Conservation (phyloP, 116 monocot genomes). For the Iris pallida region DNA sequence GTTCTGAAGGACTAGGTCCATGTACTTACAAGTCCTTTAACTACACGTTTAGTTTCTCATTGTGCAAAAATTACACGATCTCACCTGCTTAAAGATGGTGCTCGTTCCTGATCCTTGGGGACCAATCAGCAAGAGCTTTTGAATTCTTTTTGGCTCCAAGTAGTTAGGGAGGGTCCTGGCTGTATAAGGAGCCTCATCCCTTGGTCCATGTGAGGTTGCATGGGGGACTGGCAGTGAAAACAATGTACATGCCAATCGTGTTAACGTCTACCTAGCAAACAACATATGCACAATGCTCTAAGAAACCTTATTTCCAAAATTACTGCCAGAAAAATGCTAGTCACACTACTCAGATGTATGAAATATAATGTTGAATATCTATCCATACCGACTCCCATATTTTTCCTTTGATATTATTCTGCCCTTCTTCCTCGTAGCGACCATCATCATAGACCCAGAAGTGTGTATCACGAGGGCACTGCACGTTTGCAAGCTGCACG, state of each 20-base stretch:
- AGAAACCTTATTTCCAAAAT: constrained; percentile 5
- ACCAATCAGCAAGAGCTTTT: constrained; percentile 83
- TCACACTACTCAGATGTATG: not conserved
- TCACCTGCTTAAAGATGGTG: constrained; percentile 96
- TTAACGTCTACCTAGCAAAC: constrained; percentile 51
- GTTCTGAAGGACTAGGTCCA: no score
- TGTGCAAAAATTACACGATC: not conserved
- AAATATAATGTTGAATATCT: not conserved
- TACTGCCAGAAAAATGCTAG: not conserved
- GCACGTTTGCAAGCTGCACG: constrained; percentile 77
- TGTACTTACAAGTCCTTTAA: no score
- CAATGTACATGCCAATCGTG: constrained; percentile 53
- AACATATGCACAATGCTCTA: constrained; percentile 6
- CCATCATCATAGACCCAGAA: constrained; percentile 99
- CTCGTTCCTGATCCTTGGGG: constrained; percentile 84
- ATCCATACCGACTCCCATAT: constrained; percentile 82
- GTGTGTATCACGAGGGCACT: constrained; percentile 92
- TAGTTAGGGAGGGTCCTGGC: constrained; percentile 67
- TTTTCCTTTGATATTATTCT: constrained; percentile 88
- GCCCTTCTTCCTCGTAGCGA: constrained; percentile 87
- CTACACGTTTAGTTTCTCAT: no score
- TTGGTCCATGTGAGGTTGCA: constrained; percentile 24
- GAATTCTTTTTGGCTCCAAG: constrained; percentile 70
- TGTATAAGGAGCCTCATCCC: constrained; percentile 51
- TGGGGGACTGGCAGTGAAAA: constrained; percentile 74